A percentile compares a stretch with the other conserved stretches of the same genome.
Conservation (phyloP, 2,329 filamentous ascomycete species). For the Thielaviopsis ethacetica region DNA sequence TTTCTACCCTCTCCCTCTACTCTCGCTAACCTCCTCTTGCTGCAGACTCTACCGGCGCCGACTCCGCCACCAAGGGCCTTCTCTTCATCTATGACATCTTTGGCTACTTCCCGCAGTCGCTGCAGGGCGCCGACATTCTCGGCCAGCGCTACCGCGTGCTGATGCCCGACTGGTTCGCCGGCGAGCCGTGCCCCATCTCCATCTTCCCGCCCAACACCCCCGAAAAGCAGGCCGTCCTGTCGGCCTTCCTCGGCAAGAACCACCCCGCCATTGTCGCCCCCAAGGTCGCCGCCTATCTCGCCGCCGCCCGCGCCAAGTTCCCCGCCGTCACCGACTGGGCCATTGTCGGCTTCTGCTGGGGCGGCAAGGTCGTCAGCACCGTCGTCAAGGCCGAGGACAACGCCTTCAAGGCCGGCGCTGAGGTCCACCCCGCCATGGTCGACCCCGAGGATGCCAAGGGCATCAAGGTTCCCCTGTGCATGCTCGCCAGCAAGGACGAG, state of each 20-base stretch:
- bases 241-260: slow-evolving; percentile 39
- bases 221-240: slow-evolving; percentile 44
- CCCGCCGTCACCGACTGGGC: slow-evolving; percentile 41
- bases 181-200: slow-evolving; percentile 43
- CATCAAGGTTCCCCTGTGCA: slow-evolving; percentile 42
- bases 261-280: slow-evolving; percentile 30
- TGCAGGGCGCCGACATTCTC: slow-evolving; percentile 55
- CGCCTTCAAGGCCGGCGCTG: slow-evolving; percentile 33
- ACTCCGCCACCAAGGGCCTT: slow-evolving; percentile 38
- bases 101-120: slow-evolving; percentile 52
- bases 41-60: slow-evolving; percentile 30
- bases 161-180: slow-evolving; percentile 84
- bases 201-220: slow-evolving; percentile 47
- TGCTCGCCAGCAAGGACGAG: slow-evolving; percentile 54
- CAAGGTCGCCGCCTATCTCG: slow-evolving; percentile 37
- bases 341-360: slow-evolving; percentile 54
- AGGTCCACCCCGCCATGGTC: slow-evolving; percentile 47
- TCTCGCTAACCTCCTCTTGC: background rate
- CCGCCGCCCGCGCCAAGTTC: slow-evolving; percentile 34
- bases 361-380: slow-evolving; percentile 47
- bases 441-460: slow-evolving; percentile 42
- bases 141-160: slow-evolving; percentile 64
- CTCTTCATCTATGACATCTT: slow-evolving; percentile 52
- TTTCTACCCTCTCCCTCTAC: background rate
- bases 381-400: slow-evolving; percentile 32